phyloP scores from a whole-genome alignment of 257 asterid species.

The Solanum sejunctum region DNA sequence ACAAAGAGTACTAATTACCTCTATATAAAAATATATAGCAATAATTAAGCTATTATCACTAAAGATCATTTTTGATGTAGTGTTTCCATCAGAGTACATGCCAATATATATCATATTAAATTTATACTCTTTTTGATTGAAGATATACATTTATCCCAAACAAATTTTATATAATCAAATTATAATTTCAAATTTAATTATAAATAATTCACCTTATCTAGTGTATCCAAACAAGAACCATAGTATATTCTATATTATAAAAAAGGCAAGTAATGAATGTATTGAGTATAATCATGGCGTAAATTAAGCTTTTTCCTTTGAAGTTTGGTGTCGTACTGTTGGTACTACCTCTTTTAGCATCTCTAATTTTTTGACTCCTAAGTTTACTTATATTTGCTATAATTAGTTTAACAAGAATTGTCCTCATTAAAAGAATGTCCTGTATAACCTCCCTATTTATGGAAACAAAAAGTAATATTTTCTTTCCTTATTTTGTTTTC shows the following conservation, averaged over 20 bases:
- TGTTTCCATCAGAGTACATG: too few relatives aligned
- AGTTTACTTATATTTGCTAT: neutral
- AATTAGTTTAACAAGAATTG: neutral
- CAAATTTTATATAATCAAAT: neutral
- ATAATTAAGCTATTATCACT: too few relatives aligned
- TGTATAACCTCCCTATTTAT: neutral
- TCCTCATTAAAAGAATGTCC: neutral
- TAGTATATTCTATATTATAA: neutral
- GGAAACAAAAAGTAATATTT: neutral
- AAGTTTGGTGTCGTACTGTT: neutral
- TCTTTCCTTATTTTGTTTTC: neutral
- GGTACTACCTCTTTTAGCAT: neutral
- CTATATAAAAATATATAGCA: too few relatives aligned
- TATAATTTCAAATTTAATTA: neutral
- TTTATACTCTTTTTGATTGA: too few relatives aligned
- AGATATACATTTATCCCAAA: too few relatives aligned
- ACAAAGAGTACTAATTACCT: too few relatives aligned
- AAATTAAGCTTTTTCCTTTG: neutral
- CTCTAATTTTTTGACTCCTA: neutral
- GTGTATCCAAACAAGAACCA: neutral
- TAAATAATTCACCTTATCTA: neutral
- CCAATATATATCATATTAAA: too few relatives aligned
- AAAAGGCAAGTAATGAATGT: neutral
- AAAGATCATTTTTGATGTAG: too few relatives aligned
- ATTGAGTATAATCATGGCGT: neutral